Evolutionary conservation across 345 rosid species (phyloP), one percentile per base, ranked within the genome.

Genomic region (Brassica rapa): DNA sequence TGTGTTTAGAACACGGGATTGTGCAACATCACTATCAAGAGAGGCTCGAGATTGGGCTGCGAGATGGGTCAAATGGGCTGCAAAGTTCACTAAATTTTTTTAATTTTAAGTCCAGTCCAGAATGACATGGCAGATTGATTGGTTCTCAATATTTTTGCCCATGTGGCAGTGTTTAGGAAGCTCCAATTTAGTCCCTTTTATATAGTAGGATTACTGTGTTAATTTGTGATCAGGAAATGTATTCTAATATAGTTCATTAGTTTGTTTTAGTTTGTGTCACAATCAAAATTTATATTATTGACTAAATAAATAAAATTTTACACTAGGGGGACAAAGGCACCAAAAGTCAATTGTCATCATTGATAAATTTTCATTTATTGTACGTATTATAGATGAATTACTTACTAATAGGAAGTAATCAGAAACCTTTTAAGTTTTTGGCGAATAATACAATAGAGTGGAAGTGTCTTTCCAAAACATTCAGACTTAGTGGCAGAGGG

Each of bases 401-500:
- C 19, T 41, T 41, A 10, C 49, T 41, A 41, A 10, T 9, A 9
- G 49, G 49, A 25, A 60, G 15, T 5, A 24, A 24, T 14, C 14
- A 27, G 14, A 14, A 60, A 11, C n/a, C 33, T 25, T 60, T 60
- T 24, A 11, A 10, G 6, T 2, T 59, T 24, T 24, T 11, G 5
- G 8, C n/a, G 1, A 24, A 60, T 25, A 60, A 24, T 21, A 59
- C 30, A 24, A 32, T 15, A 16, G 19, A 64, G 35, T 64, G 68
- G n/a, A 64, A 33, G n/a, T 39, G n/a, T 64, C 23, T 33, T 35
- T 63, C 68, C 49, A 65, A 64, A 65, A 35, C 43, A 63, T 56
- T 23, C 27, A 19, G 61, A 56, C 27, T 23, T 53, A 16, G 59
- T 53, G 24, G 59, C 59, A 53, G 24, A 53, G 24, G 59, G 59